A percentile compares a stretch with the other conserved stretches of the same genome.
phyloP scores from a whole-genome alignment of 2,329 filamentous ascomycete genomes.

The Colletotrichum musae region DNA sequence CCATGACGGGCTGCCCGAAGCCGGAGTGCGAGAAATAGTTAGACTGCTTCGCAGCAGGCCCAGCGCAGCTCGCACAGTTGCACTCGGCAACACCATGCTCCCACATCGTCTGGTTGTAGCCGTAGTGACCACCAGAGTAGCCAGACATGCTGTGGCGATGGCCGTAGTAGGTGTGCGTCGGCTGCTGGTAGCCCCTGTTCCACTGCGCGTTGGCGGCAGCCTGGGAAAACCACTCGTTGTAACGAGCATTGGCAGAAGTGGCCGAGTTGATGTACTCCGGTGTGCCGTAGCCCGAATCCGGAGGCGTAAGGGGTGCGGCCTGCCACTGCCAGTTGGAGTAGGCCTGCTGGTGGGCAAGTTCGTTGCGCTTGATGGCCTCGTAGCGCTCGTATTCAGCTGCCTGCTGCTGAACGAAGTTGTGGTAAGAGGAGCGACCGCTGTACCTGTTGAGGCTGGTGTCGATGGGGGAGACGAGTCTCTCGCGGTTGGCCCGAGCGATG shows the following conservation, averaged over 20 bases:
- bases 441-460: conserved; percentile 49
- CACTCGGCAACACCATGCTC: conserved; percentile 66
- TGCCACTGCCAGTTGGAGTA: conserved; percentile 54
- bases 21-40: conserved; percentile 64
- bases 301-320: conserved; percentile 67
- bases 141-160: conserved; percentile 54
- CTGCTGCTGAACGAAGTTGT: conserved; percentile 68
- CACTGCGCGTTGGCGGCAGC: conserved; percentile 60
- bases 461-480: conserved; percentile 61
- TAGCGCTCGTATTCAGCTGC: conserved; percentile 67
- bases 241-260: conserved; percentile 67
- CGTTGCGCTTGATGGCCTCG: conserved; percentile 60
- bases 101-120: conserved; percentile 63
- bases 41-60: conserved; percentile 59
- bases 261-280: conserved; percentile 72
- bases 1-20: conserved; percentile 70
- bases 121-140: conserved; percentile 59
- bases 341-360: conserved; percentile 49
- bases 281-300: conserved; percentile 74
- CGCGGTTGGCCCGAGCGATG: conserved; percentile 54
- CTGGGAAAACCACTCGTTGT: conserved; percentile 70
- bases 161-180: conserved; percentile 53
- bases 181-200: conserved; percentile 61
- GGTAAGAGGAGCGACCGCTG: conserved; percentile 54
- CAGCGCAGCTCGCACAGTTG: conserved; percentile 62